phyloP scores from a whole-genome alignment of 2,329 filamentous ascomycete species.

The Pseudogymnoascus sp. region DNA sequence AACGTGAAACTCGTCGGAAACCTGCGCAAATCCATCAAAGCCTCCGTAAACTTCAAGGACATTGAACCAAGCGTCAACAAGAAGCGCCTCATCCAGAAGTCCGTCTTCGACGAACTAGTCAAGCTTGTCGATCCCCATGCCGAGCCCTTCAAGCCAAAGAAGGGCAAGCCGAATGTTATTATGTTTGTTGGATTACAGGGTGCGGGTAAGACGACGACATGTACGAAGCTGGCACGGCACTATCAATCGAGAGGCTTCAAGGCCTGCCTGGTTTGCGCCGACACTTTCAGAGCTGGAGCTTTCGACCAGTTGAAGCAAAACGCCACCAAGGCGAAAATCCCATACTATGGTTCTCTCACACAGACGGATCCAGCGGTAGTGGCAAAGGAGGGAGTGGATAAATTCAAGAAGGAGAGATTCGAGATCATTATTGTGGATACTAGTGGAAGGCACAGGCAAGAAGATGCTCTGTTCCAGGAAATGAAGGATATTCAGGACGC shows the following conservation, averaged over 20 bases:
- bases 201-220: constrained; percentile 95
- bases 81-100: constrained; percentile 95
- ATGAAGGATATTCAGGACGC: constrained; percentile 95
- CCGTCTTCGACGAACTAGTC: constrained; percentile 95
- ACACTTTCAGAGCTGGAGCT: constrained; percentile 96
- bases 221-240: constrained; percentile 91
- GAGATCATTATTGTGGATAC: constrained; percentile 99
- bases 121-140: constrained; percentile 91
- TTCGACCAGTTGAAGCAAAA: constrained; percentile 99
- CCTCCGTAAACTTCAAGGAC: constrained; percentile 89
- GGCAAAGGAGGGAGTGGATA: constrained; percentile 89
- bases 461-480: constrained; percentile 89
- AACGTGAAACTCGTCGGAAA: constrained; percentile 89
- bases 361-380: constrained; percentile 94
- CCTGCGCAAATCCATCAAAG: constrained; percentile 86
- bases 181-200: constrained; percentile 99
- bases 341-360: constrained; percentile 93
- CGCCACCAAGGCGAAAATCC: constrained; percentile 96
- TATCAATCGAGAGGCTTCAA: constrained; percentile 92
- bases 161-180: constrained; percentile 91
- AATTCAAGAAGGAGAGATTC: constrained; percentile 98
- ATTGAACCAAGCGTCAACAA: constrained; percentile 89
- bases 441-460: constrained; percentile 87
- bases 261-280: constrained; percentile 88
- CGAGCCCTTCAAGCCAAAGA: constrained; percentile 93